These are phyloP conservation scores for Lecanicillium sp. DNA, from an alignment of 2,329 filamentous ascomycete genomes.

Conservation along the genomic window DNA sequence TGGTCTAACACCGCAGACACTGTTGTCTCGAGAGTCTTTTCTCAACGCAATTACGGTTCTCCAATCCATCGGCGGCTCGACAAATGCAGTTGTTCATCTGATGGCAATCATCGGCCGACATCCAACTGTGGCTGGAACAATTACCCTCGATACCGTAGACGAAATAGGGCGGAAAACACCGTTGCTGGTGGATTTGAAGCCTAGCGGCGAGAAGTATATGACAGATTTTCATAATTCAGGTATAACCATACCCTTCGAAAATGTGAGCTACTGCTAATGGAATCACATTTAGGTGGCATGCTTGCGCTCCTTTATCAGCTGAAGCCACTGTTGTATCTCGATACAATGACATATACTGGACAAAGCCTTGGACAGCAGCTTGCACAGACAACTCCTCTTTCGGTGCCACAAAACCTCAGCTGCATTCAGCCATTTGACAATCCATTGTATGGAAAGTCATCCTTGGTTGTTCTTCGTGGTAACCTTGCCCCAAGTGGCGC, in stretches of 20 bases:
- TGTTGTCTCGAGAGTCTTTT: slow-evolving; percentile 69
- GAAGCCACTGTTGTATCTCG: slow-evolving; percentile 66
- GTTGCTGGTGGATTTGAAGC: slow-evolving; percentile 78
- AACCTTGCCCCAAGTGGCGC: slow-evolving; percentile 79
- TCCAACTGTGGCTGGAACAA: slow-evolving; percentile 51
- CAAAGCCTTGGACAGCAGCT: slow-evolving; percentile 76
- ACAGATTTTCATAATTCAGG: slow-evolving; percentile 76
- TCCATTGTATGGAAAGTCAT: slow-evolving; percentile 65
- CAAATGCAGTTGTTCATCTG: slow-evolving; percentile 80
- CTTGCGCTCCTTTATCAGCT: slow-evolving; percentile 73
- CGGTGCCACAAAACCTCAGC: slow-evolving; percentile 25
- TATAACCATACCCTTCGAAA: not conserved
- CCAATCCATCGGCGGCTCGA: slow-evolving; percentile 77
- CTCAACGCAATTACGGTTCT: slow-evolving; percentile 81
- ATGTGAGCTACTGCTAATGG: not conserved
- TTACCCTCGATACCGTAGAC: slow-evolving; percentile 74
- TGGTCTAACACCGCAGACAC: slow-evolving; percentile 58
- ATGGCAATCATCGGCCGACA: slow-evolving; percentile 73
- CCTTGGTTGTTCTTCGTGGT: slow-evolving; percentile 72
- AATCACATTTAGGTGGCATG: slow-evolving; percentile 55
- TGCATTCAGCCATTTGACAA: slow-evolving; percentile 57
- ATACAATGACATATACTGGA: slow-evolving; percentile 75
- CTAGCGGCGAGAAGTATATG: slow-evolving; percentile 80
- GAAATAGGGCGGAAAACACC: slow-evolving; percentile 70
- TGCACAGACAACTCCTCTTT: slow-evolving; percentile 55